phyloP scores from a whole-genome alignment of 805 yeast species.

The Schwanniomyces polymorphus region DNA sequence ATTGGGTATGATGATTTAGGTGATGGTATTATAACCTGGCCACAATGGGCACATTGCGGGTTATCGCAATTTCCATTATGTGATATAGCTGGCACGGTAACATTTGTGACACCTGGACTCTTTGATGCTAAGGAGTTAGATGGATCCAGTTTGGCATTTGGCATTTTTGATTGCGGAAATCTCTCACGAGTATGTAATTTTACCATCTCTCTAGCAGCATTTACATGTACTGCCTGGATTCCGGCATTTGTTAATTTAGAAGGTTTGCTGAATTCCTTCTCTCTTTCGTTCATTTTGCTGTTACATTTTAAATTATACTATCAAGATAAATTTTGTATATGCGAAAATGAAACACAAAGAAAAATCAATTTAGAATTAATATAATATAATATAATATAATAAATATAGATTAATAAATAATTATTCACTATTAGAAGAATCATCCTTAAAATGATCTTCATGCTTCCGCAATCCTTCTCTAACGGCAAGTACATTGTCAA shows the following conservation, averaged over 20 bases:
- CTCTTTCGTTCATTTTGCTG: slow-evolving; percentile 1
- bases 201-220: slow-evolving; percentile 66
- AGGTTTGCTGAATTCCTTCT: slow-evolving; percentile 2
- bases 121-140: background rate
- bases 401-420: background rate
- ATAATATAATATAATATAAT: background rate
- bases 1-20: slow-evolving; percentile 67
- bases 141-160: background rate
- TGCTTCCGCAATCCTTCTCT: slow-evolving; percentile 66
- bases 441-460: slow-evolving; percentile 21
- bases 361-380: background rate
- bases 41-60: slow-evolving; percentile 63
- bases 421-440: slow-evolving; percentile 7
- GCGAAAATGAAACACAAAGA: background rate
- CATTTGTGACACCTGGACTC: slow-evolving; percentile 5
- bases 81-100: slow-evolving; percentile 43
- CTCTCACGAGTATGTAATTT: slow-evolving; percentile 48
- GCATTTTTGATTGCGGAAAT: slow-evolving; percentile 4
- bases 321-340: background rate
- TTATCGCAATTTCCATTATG: slow-evolving; percentile 38
- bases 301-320: background rate
- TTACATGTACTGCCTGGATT: slow-evolving; percentile 55
- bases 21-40: slow-evolving; percentile 73
- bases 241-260: slow-evolving; percentile 21
- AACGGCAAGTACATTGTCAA: slow-evolving; percentile 91